A percentile compares a stretch with the other conserved stretches of the same genome.
phyloP scores from a whole-genome alignment of 768 basidiomycete species.

The Exsudoporus frostii region DNA sequence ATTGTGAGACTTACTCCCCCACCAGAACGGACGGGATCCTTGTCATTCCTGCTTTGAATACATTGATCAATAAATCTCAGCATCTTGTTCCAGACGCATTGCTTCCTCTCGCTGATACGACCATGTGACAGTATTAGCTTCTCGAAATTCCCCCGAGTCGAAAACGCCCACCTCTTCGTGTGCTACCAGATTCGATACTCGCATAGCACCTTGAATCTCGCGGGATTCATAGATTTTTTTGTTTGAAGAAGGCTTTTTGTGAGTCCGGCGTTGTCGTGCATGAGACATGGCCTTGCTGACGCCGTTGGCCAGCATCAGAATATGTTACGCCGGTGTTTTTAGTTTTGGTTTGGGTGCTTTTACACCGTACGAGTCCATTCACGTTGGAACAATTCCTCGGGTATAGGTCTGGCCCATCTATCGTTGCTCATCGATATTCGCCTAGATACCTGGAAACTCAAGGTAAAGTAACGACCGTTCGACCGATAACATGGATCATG shows the following conservation, averaged over 20 bases:
- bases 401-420: not conserved
- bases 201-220: not conserved
- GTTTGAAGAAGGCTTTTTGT: conserved; percentile 4
- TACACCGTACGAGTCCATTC: conserved; percentile 2
- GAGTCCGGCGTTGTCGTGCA: not conserved
- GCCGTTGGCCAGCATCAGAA: not conserved
- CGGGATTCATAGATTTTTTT: not conserved
- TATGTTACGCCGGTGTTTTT: not conserved
- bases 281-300: not conserved
- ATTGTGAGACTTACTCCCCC: conserved; percentile 3
- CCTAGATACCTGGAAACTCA: conserved; percentile 55
- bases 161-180: not conserved
- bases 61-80: conserved; percentile 39
- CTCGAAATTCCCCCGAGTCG: conserved; percentile 31
- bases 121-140: conserved; percentile 29
- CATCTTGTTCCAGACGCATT: conserved; percentile 42
- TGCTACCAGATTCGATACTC: not conserved
- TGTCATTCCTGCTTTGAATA: conserved; percentile 44
- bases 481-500: conserved; percentile 70
- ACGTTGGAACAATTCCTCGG: conserved; percentile 6
- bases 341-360: not conserved
- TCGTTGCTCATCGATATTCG: not conserved
- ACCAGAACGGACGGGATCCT: conserved; percentile 40
- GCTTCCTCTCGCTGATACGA: conserved; percentile 52
- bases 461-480: conserved; percentile 44